Percentiles rank a stretch among this genome's conserved stretches.
Evolutionary conservation across 257 asterid genomes (phyloP).

Genomic region (Solanum phureja): DNA sequence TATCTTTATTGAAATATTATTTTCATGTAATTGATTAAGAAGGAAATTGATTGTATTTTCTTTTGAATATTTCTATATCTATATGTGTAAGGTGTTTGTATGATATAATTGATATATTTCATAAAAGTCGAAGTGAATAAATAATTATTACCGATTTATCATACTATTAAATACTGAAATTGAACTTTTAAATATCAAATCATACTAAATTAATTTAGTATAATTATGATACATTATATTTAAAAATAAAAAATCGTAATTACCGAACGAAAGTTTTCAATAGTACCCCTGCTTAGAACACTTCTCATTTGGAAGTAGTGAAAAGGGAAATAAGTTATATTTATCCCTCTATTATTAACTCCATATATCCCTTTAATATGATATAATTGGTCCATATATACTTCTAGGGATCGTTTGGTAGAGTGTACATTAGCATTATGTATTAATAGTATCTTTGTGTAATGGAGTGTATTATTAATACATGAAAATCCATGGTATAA

Average conservation of each 20-base stretch:
- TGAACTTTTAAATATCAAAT: neutral
- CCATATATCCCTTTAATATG: neutral
- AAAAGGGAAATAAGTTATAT: neutral
- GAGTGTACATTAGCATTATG: neutral
- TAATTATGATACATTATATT: neutral
- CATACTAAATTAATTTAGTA: too few species aligned
- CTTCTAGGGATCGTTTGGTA: neutral
- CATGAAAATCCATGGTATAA: neutral
- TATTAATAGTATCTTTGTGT: too few species aligned
- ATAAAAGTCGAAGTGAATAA: too few species aligned
- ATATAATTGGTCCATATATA: neutral
- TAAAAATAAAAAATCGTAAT: too few species aligned
- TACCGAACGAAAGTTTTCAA: neutral
- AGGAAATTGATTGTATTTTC: neutral
- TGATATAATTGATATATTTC: neutral
- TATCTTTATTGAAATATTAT: neutral
- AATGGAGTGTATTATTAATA: neutral
- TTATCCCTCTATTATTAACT: neutral
- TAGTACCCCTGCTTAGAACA: neutral
- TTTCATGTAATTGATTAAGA: neutral
- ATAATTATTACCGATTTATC: neutral
- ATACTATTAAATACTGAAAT: too few species aligned
- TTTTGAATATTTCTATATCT: too few species aligned
- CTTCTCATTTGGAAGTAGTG: neutral
- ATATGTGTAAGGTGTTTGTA: neutral